Evolutionary conservation across 108 stramenopile genomes (phyloP).

Genomic region (Aurantiochytrium sp.): DNA sequence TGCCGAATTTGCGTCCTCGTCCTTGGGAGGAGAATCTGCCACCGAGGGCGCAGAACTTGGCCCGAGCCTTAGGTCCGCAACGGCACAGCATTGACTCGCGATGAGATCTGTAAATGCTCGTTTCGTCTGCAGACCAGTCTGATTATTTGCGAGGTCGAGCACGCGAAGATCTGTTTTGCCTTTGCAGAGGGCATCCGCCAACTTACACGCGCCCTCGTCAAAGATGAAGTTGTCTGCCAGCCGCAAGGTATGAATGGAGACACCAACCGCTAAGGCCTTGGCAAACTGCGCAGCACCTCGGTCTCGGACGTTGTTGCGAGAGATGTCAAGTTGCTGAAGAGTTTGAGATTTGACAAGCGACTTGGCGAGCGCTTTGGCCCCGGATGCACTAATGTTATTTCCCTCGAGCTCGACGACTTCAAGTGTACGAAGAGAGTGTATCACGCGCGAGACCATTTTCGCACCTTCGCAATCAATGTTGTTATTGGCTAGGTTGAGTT

Average conservation of each 20-base stretch:
- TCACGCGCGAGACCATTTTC: neutral
- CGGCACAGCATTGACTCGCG: neutral
- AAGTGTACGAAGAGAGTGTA: neutral
- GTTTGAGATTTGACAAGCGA: neutral
- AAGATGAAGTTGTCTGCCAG: neutral
- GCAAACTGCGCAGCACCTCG: neutral
- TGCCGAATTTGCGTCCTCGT: neutral
- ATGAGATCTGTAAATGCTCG: neutral
- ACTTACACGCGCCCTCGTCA: neutral
- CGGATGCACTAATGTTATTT: neutral
- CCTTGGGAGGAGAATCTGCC: neutral
- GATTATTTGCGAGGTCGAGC: neutral
- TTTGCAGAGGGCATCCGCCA: neutral
- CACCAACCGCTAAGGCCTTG: neutral
- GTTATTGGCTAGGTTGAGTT: neutral
- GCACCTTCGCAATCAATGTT: neutral
- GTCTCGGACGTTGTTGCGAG: neutral
- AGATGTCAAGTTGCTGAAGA: neutral
- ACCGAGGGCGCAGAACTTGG: neutral
- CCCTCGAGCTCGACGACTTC: neutral
- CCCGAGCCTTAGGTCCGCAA: neutral
- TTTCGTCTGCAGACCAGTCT: neutral
- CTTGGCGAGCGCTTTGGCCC: neutral
- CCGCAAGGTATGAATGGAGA: neutral
- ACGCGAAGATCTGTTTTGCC: neutral